A percentile compares a stretch with the other conserved stretches of the same genome.
These are phyloP conservation scores for Apostasia ramifera DNA, from an alignment of 106 monocot genomes.

Conservation along the genomic window DNA sequence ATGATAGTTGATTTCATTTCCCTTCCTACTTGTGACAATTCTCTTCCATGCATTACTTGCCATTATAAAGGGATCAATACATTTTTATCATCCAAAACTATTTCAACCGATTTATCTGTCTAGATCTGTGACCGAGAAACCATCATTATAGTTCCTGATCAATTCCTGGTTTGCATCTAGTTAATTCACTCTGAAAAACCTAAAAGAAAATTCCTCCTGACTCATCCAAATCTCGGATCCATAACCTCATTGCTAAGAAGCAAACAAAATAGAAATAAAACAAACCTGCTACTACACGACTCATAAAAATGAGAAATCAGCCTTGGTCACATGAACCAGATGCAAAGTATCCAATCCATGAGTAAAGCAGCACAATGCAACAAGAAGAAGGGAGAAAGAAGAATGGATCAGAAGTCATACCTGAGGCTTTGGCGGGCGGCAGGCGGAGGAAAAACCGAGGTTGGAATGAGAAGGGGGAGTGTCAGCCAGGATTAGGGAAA, in stretches of 20 bases:
- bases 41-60: background rate
- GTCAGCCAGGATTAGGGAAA: slow-evolving; percentile 55
- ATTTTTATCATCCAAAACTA: background rate
- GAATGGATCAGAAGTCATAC: background rate
- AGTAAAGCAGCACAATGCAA: background rate
- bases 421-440: slow-evolving; percentile 2
- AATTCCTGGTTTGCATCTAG: background rate
- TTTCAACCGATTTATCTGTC: background rate
- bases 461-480: slow-evolving; percentile 14
- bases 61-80: background rate
- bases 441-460: slow-evolving; percentile 2
- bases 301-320: background rate
- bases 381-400: background rate
- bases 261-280: too few species aligned
- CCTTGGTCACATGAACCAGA: background rate
- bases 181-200: background rate
- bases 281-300: background rate
- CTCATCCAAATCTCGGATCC: background rate
- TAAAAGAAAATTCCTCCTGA: background rate
- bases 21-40: background rate
- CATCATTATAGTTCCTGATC: background rate
- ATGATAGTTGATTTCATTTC: background rate
- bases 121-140: background rate
- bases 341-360: background rate
- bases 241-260: too few species aligned